Evolutionary conservation across 2,329 filamentous ascomycete genomes (phyloP), one percentile per base, ranked within the genome.

Genomic region (Samsoniella hepiali): DNA sequence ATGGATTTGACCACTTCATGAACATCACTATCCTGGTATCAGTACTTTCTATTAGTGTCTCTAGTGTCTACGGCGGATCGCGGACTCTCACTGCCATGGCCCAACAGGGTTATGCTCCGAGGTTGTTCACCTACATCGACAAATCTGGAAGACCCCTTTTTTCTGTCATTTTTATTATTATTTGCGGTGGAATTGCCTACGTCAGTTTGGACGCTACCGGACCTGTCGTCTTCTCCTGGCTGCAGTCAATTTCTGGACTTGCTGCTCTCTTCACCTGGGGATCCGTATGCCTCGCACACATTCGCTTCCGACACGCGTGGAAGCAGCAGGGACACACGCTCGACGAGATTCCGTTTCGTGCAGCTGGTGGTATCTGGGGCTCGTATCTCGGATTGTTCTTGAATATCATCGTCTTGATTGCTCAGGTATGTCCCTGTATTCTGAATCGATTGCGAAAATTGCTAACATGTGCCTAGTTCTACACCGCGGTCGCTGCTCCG

Each of bases 281-380:
- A 22, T 88, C 84, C 45, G 89, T 90, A 68, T 89, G 87, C 69
- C 75, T 88, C 3, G 81, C 86, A 2, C 88, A 91, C 69, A 89
- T 91, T 70, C 86, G 88, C 27, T 89, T 90, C 80, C 85, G 88
- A 42, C 70, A 74, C 2, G 88, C 87, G 0, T 91, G 88, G 88
- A 78, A 76, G 5, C 73, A 76, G 38, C 81, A 88, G 65, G 86
- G 86, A 45, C 86, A 84, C 73, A 81, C 78, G 11, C 72, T 89
- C 8, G 85, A 88, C 58, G 88, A 90, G 74, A 81, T 91, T n/a
- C 84, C 88, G 1, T 91, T 88, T 78, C 74, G 76, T 57, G 84
- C 86, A 13, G 77, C 82, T 62, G 81, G 82, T 60, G 89, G 88
- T 67, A 78, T 89, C 13, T 78, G 76, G 22, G 89, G 89, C 56